These are phyloP conservation scores for Paecilomyces dactylethromorphus DNA, from an alignment of 2,329 filamentous ascomycete genomes.

Conservation along the genomic window DNA sequence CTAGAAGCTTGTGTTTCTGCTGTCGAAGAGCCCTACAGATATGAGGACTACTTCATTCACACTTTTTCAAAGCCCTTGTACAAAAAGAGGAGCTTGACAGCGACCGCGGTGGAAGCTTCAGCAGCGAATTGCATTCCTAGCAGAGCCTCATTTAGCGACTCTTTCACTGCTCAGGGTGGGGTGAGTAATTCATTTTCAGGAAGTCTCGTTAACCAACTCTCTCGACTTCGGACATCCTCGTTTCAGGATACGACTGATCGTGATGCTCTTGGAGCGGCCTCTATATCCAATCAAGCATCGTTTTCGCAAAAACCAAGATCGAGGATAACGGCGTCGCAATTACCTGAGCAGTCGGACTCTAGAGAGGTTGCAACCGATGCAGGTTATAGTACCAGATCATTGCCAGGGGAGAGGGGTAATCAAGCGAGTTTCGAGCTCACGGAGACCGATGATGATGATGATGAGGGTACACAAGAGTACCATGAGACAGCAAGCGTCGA, in stretches of 20 bases:
- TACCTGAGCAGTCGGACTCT: not conserved
- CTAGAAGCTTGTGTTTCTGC: conserved; percentile 16
- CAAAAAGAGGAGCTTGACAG: conserved; percentile 31
- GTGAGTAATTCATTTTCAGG: conserved; percentile 16
- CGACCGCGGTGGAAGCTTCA: conserved; percentile 20
- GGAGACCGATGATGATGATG: conserved; percentile 6
- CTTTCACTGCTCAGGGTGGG: not conserved
- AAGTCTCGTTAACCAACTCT: conserved; percentile 18
- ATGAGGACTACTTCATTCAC: conserved; percentile 33
- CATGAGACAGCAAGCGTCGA: conserved; percentile 33
- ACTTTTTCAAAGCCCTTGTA: conserved; percentile 24
- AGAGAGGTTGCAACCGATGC: not conserved
- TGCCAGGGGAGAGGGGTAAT: not conserved
- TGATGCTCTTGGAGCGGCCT: conserved; percentile 3
- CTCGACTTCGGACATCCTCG: conserved; percentile 17
- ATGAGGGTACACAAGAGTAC: conserved; percentile 9
- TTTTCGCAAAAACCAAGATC: not conserved
- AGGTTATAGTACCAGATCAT: not conserved
- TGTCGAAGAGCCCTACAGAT: conserved; percentile 21
- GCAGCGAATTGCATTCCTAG: conserved; percentile 12
- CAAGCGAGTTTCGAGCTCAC: not conserved
- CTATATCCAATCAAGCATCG: not conserved
- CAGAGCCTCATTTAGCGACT: not conserved
- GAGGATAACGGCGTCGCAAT: not conserved
- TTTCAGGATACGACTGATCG: conserved; percentile 7